Evolutionary conservation across 1,139 yeast genomes (phyloP).

Genomic region (Magnusiomyces fungicola): DNA sequence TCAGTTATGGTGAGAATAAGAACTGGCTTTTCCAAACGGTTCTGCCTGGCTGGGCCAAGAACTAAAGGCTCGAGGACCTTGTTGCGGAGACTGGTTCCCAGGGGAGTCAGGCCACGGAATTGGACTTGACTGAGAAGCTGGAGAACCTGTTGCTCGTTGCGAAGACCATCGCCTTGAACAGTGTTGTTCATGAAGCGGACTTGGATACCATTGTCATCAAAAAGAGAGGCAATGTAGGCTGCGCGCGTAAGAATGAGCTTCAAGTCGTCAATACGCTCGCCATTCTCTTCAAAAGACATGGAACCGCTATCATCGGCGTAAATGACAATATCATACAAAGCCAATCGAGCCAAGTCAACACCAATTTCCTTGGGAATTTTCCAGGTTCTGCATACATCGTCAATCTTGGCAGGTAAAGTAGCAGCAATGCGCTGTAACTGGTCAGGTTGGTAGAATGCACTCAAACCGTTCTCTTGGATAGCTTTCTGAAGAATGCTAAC

Average conservation of each 20-base stretch:
- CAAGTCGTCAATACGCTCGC: slow-evolving; percentile 32
- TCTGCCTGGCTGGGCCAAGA: slow-evolving; percentile 24
- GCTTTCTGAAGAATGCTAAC: slow-evolving; percentile 21
- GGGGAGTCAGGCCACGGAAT: slow-evolving; percentile 30
- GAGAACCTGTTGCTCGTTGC: slow-evolving; percentile 24
- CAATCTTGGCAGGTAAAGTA: slow-evolving; percentile 21
- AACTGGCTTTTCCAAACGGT: slow-evolving; percentile 27
- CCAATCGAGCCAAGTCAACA: slow-evolving; percentile 26
- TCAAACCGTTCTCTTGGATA: slow-evolving; percentile 27
- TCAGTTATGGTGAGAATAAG: slow-evolving; percentile 29
- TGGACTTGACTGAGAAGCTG: slow-evolving; percentile 23
- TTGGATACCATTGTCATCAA: slow-evolving; percentile 30
- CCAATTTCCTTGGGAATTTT: slow-evolving; percentile 28
- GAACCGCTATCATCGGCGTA: slow-evolving; percentile 32
- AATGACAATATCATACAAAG: slow-evolving; percentile 29
- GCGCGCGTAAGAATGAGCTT: slow-evolving; percentile 27
- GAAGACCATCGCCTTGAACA: slow-evolving; percentile 24
- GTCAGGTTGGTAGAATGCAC: slow-evolving; percentile 27
- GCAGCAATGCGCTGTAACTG: slow-evolving; percentile 26
- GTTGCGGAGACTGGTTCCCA: slow-evolving; percentile 25
- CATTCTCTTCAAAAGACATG: slow-evolving; percentile 31
- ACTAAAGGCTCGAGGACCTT: slow-evolving; percentile 30
- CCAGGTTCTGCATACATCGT: slow-evolving; percentile 24
- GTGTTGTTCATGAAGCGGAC: slow-evolving; percentile 29
- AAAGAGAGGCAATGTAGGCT: slow-evolving; percentile 28